Percentiles rank a stretch among this genome's conserved stretches.
phyloP scores from a whole-genome alignment of 164 flowering plant species.

The Vitis rupestris region DNA sequence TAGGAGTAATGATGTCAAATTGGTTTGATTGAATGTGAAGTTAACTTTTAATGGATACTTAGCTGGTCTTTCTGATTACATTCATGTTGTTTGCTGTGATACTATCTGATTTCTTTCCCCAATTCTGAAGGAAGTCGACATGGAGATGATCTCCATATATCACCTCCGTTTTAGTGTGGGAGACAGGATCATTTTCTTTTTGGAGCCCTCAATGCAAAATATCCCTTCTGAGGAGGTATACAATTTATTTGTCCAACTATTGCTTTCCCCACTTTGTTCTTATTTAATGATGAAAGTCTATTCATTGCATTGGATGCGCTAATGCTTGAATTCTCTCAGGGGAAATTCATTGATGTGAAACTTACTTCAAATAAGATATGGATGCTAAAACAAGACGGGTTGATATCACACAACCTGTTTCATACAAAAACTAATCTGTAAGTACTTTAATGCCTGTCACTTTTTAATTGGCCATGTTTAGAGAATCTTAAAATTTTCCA shows the following conservation, averaged over 20 bases:
- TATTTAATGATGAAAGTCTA: neutral
- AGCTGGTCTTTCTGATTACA: neutral
- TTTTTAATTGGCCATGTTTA: neutral
- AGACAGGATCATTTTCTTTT: constrained; percentile 38
- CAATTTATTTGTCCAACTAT: neutral
- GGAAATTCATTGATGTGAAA: constrained; percentile 60
- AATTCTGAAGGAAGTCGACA: constrained; percentile 50
- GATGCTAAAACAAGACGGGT: constrained; percentile 75
- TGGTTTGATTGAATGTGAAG: too few relatives aligned
- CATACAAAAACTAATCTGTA: constrained; percentile 33
- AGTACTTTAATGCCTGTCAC: constrained; percentile 19
- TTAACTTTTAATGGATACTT: neutral
- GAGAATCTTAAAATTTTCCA: neutral
- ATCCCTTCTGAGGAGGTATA: constrained; percentile 58
- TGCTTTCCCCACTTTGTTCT: neutral
- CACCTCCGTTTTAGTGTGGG: constrained; percentile 35
- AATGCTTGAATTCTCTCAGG: constrained; percentile 37
- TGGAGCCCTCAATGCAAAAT: constrained; percentile 36
- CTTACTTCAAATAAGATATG: constrained; percentile 63
- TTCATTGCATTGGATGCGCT: constrained; percentile 5
- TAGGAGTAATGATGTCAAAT: too few relatives aligned
- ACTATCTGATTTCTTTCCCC: constrained; percentile 7
- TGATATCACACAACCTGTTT: constrained; percentile 37
- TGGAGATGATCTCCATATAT: constrained; percentile 37
- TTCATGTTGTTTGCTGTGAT: neutral